Conservation (phyloP, 176 grass and related monocot species). For the Oryza nivara region DNA sequence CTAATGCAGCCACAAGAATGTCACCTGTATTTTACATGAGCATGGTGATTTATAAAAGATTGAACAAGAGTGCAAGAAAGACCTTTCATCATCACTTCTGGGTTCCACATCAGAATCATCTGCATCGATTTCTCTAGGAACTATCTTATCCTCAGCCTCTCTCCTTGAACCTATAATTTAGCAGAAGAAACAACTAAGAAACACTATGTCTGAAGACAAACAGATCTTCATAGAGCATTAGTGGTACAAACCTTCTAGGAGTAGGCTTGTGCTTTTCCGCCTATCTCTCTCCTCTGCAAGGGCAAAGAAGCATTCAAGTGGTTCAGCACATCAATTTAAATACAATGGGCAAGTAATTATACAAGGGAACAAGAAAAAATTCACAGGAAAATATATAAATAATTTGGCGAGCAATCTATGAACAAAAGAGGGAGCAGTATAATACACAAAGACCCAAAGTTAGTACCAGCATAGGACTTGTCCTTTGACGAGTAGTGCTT, state of each 20-base stretch:
- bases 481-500: slow-evolving; percentile 94
- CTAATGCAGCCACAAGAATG: background rate
- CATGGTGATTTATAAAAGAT: background rate
- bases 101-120: slow-evolving; percentile 85
- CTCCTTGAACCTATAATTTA: slow-evolving; percentile 70
- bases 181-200: slow-evolving; percentile 9
- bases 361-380: slow-evolving; percentile 1
- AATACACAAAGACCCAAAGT: background rate
- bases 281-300: slow-evolving; percentile 83
- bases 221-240: slow-evolving; percentile 6
- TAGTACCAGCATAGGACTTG: slow-evolving; percentile 78
- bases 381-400: background rate
- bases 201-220: slow-evolving; percentile 5
- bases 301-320: slow-evolving; percentile 17
- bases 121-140: slow-evolving; percentile 84
- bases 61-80: background rate
- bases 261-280: slow-evolving; percentile 72
- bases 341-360: background rate
- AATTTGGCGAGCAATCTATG: background rate
- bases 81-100: slow-evolving; percentile 82
- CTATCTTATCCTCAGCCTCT: slow-evolving; percentile 86
- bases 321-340: slow-evolving; percentile 6
- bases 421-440: background rate
- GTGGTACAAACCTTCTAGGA: slow-evolving; percentile 66
- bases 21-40: background rate